These are phyloP conservation scores for Cryptosporidium sp. DNA, from an alignment of 169 alveolate genomes.

Conservation along the genomic window DNA sequence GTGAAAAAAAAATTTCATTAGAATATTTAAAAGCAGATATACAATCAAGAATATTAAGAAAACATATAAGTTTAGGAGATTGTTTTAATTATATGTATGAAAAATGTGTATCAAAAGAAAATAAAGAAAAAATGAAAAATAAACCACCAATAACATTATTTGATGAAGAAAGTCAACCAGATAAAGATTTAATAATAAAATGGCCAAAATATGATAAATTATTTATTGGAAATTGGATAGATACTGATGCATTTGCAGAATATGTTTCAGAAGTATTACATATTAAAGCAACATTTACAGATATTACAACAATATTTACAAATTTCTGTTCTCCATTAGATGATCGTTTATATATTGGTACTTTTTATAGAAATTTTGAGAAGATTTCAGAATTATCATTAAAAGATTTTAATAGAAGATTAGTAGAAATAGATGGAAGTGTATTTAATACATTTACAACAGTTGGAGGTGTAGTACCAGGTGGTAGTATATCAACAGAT, in stretches of 20 bases:
- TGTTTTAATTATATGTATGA: slow-evolving; percentile 48
- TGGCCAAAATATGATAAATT: slow-evolving; percentile 64
- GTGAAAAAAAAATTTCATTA: slow-evolving; percentile 5
- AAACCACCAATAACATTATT: slow-evolving; percentile 23
- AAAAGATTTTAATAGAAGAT: slow-evolving; percentile 48
- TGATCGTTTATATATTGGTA: slow-evolving; percentile 46
- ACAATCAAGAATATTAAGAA: slow-evolving; percentile 65
- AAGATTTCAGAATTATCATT: slow-evolving; percentile 26
- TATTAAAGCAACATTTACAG: slow-evolving; percentile 61
- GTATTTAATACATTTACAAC: slow-evolving; percentile 42
- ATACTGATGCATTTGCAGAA: slow-evolving; percentile 63
- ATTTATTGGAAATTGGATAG: slow-evolving; percentile 62
- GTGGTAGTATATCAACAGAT: slow-evolving; percentile 55
- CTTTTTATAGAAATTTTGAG: slow-evolving; percentile 67
- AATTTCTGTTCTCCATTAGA: slow-evolving; percentile 23
- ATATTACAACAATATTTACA: slow-evolving; percentile 22
- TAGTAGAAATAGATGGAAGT: slow-evolving; percentile 53
- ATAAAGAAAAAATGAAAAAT: slow-evolving; percentile 29
- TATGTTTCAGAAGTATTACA: slow-evolving; percentile 61
- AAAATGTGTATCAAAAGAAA: slow-evolving; percentile 25
- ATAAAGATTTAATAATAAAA: slow-evolving; percentile 14
- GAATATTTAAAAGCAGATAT: slow-evolving; percentile 56
- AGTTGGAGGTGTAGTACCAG: slow-evolving; percentile 54
- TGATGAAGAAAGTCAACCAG: slow-evolving; percentile 47
- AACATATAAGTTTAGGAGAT: slow-evolving; percentile 32